Evolutionary conservation across 345 rosid species (phyloP), one percentile per base, ranked within the genome.

Genomic region (Psidium friedrichsthalianum): DNA sequence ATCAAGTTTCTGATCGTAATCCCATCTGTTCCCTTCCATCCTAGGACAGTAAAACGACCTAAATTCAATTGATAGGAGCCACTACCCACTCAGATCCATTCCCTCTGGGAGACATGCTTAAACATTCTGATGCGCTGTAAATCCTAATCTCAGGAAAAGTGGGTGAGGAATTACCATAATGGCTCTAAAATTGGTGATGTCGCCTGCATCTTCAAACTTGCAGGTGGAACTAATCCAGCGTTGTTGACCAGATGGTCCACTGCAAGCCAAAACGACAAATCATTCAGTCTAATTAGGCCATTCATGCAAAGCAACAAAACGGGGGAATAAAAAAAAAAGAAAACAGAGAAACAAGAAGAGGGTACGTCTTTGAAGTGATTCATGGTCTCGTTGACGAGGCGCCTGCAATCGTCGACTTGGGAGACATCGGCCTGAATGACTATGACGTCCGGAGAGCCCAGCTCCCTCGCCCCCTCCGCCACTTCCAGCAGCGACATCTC

Each of bases 201-300:
- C 92, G 1, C 83, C 87, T 32, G 86, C 87, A 22, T 93, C 93
- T 88, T 92, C 94, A 36, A 95, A 89, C 87, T 91, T 74, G 90
- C 87, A 88, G 55, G 90, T 51, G 5, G 94, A 88, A 85, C 82
- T 84, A 86, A 94, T 89, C 58, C 96, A 16, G 96, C 94, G 84
- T 89, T 91, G 51, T 91, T 87, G 85, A 93, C 97, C 82, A 93
- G 88, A 88, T 94, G 98, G 85, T 94, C 96, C 94, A 93, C 94
- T 93, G 91, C 52, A 80, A 69, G 20, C 47, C 80, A 69, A 36
- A 44, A 10, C 25, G 47, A 69, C 78, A 32, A 36, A 32, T 69
- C 2, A 69, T 1, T 10, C 16, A 69, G 40, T 69, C 78, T 69
- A 18, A 69, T 36, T 29, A 29, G 74, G 21, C 42, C 11, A 18